Conservation (phyloP, 2,329 filamentous ascomycete genomes). For the Bipolaris zeicola region DNA sequence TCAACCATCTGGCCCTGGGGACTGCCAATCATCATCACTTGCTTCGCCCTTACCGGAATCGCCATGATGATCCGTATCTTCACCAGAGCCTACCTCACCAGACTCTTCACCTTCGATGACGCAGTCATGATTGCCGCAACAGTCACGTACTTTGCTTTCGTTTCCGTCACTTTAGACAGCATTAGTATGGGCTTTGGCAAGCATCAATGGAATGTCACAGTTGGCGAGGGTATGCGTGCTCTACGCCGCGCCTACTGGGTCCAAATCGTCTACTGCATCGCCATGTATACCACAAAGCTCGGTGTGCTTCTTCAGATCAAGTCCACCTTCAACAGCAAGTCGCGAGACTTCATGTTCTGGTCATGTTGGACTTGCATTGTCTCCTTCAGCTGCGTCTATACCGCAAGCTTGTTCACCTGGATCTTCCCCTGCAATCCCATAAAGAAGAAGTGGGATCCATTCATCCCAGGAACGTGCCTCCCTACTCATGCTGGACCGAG, state of each 20-base stretch:
- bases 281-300: constrained; percentile 22
- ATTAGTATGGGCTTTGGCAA: constrained; percentile 9
- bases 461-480: constrained; percentile 25
- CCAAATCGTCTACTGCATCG: constrained; percentile 22
- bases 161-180: constrained; percentile 8
- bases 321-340: constrained; percentile 14
- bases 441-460: constrained; percentile 25
- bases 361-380: constrained; percentile 24
- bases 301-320: constrained; percentile 23
- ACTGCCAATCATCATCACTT: neutral
- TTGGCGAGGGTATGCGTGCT: constrained; percentile 8
- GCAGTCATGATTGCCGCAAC: neutral
- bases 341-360: constrained; percentile 18
- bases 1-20: constrained; percentile 4
- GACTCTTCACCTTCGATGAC: constrained; percentile 1
- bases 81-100: neutral
- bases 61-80: constrained; percentile 8
- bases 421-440: constrained; percentile 18
- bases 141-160: constrained; percentile 7
- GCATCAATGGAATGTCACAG: constrained; percentile 19
- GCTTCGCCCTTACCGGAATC: neutral
- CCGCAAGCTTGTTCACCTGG: constrained; percentile 3
- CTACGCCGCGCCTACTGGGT: constrained; percentile 16
- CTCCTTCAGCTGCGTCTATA: constrained; percentile 13
- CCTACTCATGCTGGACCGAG: constrained; percentile 13